Evolutionary conservation across 306 rosid species (phyloP).

Genomic region (Calophaca sinica): DNA sequence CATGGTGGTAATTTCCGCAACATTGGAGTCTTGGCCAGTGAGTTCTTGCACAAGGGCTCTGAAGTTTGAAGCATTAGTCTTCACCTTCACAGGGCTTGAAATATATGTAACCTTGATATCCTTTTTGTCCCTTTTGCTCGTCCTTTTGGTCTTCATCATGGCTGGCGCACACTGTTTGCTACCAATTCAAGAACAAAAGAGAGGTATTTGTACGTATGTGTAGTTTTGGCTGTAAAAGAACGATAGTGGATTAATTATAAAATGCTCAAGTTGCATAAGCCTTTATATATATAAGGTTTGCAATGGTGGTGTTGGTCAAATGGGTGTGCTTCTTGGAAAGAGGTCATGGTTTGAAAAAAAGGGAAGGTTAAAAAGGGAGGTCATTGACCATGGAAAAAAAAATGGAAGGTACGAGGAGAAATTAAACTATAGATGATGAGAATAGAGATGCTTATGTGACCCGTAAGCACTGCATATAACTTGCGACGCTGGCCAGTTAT

Average conservation of each 20-base stretch:
- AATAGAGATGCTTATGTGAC: constrained; percentile 42
- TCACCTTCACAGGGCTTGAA: constrained; percentile 86
- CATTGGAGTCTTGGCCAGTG: constrained; percentile 80
- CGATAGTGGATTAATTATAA: constrained; percentile 12
- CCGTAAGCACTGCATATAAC: constrained; percentile 31
- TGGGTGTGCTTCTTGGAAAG: constrained; percentile 54
- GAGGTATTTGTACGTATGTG: background rate
- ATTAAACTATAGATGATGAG: constrained; percentile 27
- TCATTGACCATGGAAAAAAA: constrained; percentile 39
- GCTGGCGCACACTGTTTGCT: too few relatives aligned
- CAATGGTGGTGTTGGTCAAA: constrained; percentile 42
- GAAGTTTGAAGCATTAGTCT: constrained; percentile 76
- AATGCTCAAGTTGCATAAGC: constrained; percentile 30
- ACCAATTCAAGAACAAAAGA: background rate
- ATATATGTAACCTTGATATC: constrained; percentile 78
- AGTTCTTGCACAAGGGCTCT: constrained; percentile 90
- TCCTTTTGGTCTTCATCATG: constrained; percentile 59
- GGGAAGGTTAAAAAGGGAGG: background rate
- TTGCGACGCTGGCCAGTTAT: background rate
- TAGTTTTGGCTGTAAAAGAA: background rate
- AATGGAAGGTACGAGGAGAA: constrained; percentile 34
- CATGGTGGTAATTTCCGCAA: constrained; percentile 53
- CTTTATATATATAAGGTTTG: constrained; percentile 44
- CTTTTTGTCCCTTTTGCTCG: constrained; percentile 49
- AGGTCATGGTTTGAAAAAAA: constrained; percentile 34